Percentiles rank a stretch among this genome's conserved stretches.
Evolutionary conservation across 2,329 filamentous ascomycete species (phyloP).

Genomic region (Nigrospora oryzae): DNA sequence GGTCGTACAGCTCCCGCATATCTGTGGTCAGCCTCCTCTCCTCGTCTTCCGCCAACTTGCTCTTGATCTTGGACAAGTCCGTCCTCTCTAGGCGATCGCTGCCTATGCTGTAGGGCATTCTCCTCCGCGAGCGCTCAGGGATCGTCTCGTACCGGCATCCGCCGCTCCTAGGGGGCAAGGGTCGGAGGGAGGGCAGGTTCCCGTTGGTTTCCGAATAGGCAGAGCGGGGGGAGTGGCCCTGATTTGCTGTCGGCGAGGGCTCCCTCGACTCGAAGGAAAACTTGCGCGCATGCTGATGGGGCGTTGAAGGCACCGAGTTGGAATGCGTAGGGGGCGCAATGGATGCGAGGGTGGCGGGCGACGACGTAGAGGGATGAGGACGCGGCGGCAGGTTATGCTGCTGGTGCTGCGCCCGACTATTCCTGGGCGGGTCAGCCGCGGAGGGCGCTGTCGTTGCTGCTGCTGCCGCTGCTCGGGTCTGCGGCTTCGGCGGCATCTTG

Average conservation of each 20-base stretch:
- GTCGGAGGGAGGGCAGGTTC: slow-evolving; percentile 58
- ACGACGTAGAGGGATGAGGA: slow-evolving; percentile 22
- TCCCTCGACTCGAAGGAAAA: slow-evolving; percentile 70
- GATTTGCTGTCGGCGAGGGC: slow-evolving; percentile 70
- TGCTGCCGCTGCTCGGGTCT: slow-evolving; percentile 7
- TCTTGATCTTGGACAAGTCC: slow-evolving; percentile 64
- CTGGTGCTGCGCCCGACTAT: slow-evolving; percentile 1
- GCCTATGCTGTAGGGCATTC: slow-evolving; percentile 90
- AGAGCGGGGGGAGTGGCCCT: slow-evolving; percentile 80
- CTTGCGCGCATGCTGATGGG: slow-evolving; percentile 78
- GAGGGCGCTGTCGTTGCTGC: slow-evolving; percentile 2
- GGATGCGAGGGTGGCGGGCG: slow-evolving; percentile 42
- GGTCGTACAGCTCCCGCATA: slow-evolving; percentile 77
- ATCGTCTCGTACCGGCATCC: slow-evolving; percentile 86
- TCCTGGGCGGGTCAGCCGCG: background rate
- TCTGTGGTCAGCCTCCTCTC: slow-evolving; percentile 70
- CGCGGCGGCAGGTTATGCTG: slow-evolving; percentile 6
- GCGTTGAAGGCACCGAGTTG: slow-evolving; percentile 87
- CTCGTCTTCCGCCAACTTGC: slow-evolving; percentile 60
- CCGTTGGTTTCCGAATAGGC: slow-evolving; percentile 84
- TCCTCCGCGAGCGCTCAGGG: slow-evolving; percentile 68
- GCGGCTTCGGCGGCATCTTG: slow-evolving; percentile 43
- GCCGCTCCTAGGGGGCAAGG: slow-evolving; percentile 48
- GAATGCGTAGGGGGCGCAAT: slow-evolving; percentile 46
- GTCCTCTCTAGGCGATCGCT: slow-evolving; percentile 66